Evolutionary conservation across 805 yeast genomes (phyloP), one percentile per base, ranked within the genome.

Genomic region (Hanseniaspora osmophila): DNA sequence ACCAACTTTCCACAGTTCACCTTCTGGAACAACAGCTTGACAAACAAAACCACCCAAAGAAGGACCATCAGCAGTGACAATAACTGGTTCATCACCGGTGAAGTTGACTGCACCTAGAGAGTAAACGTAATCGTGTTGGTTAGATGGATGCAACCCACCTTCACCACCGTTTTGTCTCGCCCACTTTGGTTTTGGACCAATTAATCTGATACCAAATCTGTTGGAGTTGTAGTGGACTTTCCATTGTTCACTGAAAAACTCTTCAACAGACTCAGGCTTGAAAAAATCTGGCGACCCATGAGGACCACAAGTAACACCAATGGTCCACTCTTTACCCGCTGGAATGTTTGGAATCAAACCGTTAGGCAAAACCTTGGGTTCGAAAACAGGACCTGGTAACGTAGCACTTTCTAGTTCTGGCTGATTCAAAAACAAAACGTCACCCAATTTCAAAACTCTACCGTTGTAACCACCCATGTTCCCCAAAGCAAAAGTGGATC

Each of bases 1-100:
- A 41, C 98, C 98, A 59, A 92, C 84, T 68, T 92, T 92, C 97
- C 97, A 90, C 81, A 92, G 77, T 67, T 92, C 98, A 37, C 94
- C 85, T 58, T 87, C 94, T 12, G 86, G 84, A 52, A 92, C 95
- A 48, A 92, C 96, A 9, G 94, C 96, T 59, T 87, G 83, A 65
- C 97, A 90, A 32, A 90, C 96, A 59, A 90, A 92, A 1, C 98
- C 98, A 58, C 98, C 97, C 47, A 90, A 74, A 10, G 95, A 84
- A 38, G 98, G 97, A 51, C 97, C 97, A 66, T 90, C 98, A 60
- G 96, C 85, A 2, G 97, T 86, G 62, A 90, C 72, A 51, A 90
- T 87, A 32, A 90, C 98, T 1, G 97, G 97, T 64, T 90, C 97
- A 65, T 92, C 97, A 65, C 98, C 98, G 33, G 97, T 92, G 62